Evolutionary conservation across 768 basidiomycete species (phyloP).

Genomic region (Cystobasidium tubakii): DNA sequence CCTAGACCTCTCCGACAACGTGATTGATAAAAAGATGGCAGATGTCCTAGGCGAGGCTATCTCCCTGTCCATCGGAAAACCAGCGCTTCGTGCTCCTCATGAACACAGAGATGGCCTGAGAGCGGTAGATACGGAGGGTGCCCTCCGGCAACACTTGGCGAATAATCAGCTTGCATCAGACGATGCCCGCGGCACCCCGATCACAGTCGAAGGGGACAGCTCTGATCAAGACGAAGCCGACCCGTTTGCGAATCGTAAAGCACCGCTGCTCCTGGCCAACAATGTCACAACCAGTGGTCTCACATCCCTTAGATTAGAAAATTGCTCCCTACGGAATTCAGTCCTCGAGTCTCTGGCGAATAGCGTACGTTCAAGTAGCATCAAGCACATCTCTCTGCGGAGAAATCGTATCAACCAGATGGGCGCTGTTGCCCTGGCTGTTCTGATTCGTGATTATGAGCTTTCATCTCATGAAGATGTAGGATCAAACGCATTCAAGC

Average conservation of each 20-base stretch:
- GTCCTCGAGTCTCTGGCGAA: slow-evolving; percentile 74
- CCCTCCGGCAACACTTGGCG: too few species aligned
- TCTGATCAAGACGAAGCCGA: slow-evolving; percentile 16
- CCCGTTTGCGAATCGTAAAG: not conserved
- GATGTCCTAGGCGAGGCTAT: slow-evolving; percentile 74
- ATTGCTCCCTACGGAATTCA: slow-evolving; percentile 67
- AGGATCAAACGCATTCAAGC: slow-evolving; percentile 43
- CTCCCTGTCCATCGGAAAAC: not conserved
- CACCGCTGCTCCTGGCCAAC: not conserved
- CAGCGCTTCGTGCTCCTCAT: not conserved
- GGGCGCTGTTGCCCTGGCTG: slow-evolving; percentile 82
- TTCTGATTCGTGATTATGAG: slow-evolving; percentile 95
- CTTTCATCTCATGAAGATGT: slow-evolving; percentile 54
- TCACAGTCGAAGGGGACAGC: slow-evolving; percentile 48
- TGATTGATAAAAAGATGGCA: slow-evolving; percentile 72
- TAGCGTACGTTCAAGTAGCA: slow-evolving; percentile 70
- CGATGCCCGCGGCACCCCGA: slow-evolving; percentile 3
- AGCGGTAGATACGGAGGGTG: too few species aligned
- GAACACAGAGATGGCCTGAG: too few species aligned
- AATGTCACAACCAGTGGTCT: not conserved
- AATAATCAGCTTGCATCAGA: not conserved
- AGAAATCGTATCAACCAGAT: slow-evolving; percentile 77
- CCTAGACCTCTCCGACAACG: slow-evolving; percentile 81
- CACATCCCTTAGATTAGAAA: slow-evolving; percentile 69
- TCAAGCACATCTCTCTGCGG: slow-evolving; percentile 83